phyloP scores from a whole-genome alignment of 345 rosid species.

The Limnanthes douglasii region DNA sequence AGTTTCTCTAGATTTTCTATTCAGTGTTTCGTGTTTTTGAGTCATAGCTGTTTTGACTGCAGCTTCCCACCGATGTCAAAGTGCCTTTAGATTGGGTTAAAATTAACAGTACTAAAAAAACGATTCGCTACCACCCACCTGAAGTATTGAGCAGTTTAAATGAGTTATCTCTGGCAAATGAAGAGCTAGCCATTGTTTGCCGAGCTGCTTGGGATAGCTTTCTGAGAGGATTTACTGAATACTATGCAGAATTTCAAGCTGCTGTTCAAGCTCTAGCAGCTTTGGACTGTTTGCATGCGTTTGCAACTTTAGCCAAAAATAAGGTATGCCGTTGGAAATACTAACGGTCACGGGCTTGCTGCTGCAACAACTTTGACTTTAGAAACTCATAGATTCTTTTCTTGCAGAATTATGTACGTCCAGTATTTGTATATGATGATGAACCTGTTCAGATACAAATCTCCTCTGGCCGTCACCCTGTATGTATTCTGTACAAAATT shows the following conservation, averaged over 20 bases:
- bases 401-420: constrained; percentile 65
- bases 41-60: constrained; percentile 13
- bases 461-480: constrained; percentile 81
- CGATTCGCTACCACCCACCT: constrained; percentile 82
- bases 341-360: constrained; percentile 1
- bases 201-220: constrained; percentile 76
- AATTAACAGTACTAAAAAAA: constrained; percentile 80
- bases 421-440: constrained; percentile 42
- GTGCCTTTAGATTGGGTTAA: constrained; percentile 73
- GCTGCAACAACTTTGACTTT: constrained; percentile 1
- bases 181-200: constrained; percentile 50
- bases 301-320: constrained; percentile 68
- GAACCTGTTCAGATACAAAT: constrained; percentile 68
- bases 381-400: neutral
- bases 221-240: constrained; percentile 42
- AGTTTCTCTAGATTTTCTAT: too few species aligned
- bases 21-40: constrained; percentile 4
- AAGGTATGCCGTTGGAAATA: constrained; percentile 26
- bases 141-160: constrained; percentile 66
- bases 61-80: constrained; percentile 58
- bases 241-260: constrained; percentile 63
- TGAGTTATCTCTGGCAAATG: constrained; percentile 60
- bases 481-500: too few species aligned
- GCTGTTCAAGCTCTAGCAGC: constrained; percentile 75
- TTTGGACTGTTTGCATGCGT: constrained; percentile 83